Evolutionary conservation across 768 basidiomycete genomes (phyloP).

Genomic region (Hericium alpestre): DNA sequence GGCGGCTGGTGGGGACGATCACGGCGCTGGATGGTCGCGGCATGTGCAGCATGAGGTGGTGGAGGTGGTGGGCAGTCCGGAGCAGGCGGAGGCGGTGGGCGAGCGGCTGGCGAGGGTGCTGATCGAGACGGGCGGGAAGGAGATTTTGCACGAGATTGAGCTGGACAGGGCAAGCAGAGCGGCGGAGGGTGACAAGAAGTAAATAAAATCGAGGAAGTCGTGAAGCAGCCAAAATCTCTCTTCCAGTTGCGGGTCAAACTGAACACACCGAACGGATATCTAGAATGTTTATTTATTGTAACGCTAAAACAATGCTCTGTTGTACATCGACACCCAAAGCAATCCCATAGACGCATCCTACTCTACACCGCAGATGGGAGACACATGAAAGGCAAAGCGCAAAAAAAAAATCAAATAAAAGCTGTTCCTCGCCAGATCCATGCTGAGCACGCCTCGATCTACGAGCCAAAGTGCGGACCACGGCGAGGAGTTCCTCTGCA

Average conservation of each 20-base stretch:
- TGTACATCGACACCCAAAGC: background rate
- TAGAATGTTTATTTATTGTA: background rate
- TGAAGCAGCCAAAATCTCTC: constrained; percentile 4
- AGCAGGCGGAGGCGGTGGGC: constrained; percentile 65
- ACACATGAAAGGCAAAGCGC: background rate
- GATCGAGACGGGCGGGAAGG: constrained; percentile 59
- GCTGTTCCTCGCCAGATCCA: constrained; percentile 12
- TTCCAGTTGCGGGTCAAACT: background rate
- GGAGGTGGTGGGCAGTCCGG: constrained; percentile 36
- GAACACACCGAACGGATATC: too few species aligned
- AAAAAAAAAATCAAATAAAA: background rate
- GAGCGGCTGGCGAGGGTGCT: constrained; percentile 52
- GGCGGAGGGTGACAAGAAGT: constrained; percentile 25
- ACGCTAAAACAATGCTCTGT: background rate
- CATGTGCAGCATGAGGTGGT: constrained; percentile 62
- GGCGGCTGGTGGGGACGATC: constrained; percentile 72
- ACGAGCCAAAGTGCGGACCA: constrained; percentile 10
- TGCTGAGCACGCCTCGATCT: constrained; percentile 8
- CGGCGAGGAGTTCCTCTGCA: constrained; percentile 13
- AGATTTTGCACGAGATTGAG: constrained; percentile 80
- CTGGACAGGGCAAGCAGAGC: constrained; percentile 44
- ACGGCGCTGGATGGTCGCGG: constrained; percentile 60
- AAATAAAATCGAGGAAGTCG: constrained; percentile 7
- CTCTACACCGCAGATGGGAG: background rate
- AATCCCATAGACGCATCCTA: too few species aligned